Percentiles rank a stretch among this genome's conserved stretches.
phyloP scores from a whole-genome alignment of 2,329 filamentous ascomycete genomes.

The Leptographium radiaticola region DNA sequence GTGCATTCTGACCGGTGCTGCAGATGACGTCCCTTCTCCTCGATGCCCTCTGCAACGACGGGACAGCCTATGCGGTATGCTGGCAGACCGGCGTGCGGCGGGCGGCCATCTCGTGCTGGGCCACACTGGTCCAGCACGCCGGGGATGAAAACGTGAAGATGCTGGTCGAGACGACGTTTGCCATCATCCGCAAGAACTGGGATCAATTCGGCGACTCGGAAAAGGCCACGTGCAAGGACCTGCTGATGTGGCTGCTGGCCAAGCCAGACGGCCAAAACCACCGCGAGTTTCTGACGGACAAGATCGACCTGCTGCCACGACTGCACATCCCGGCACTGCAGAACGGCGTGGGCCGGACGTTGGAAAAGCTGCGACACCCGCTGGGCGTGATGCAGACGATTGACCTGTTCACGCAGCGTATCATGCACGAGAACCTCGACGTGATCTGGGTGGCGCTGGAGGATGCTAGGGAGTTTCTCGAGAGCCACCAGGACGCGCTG shows the following conservation, averaged over 20 bases:
- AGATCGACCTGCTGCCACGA: conserved; percentile 66
- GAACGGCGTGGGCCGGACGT: conserved; percentile 46
- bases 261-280: conserved; percentile 33
- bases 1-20: conserved; percentile 14
- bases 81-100: conserved; percentile 43
- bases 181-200: conserved; percentile 79
- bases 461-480: conserved; percentile 65
- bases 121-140: conserved; percentile 59
- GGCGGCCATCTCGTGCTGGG: conserved; percentile 74
- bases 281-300: conserved; percentile 44
- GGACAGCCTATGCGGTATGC: conserved; percentile 17
- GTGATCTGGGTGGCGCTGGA: conserved; percentile 71
- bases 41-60: conserved; percentile 62
- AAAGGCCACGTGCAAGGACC: conserved; percentile 42
- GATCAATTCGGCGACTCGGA: conserved; percentile 45
- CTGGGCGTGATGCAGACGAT: conserved; percentile 56
- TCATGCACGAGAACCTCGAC: conserved; percentile 70
- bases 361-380: conserved; percentile 51
- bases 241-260: conserved; percentile 50
- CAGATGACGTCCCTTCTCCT: conserved; percentile 87
- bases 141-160: conserved; percentile 56
- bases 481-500: conserved; percentile 60
- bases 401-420: conserved; percentile 57
- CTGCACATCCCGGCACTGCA: conserved; percentile 58
- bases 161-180: conserved; percentile 79